Percentiles rank a stretch among this genome's conserved stretches.
Conservation (phyloP, 805 yeast genomes). For the Clavispora santaluciae region DNA sequence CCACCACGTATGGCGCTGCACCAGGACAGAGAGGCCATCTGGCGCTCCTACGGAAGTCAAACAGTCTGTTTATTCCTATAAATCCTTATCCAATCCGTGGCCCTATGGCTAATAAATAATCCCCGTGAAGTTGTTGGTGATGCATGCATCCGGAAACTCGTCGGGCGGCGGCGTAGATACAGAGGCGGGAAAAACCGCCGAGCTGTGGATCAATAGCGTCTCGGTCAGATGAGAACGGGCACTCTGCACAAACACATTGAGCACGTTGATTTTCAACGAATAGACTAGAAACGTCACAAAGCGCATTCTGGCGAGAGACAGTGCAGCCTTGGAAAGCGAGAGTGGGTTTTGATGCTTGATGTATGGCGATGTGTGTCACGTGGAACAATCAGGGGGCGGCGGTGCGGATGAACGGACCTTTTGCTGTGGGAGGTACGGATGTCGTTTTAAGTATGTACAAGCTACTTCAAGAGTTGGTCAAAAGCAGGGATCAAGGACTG, state of each 20-base stretch:
- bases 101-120: slow-evolving; percentile 4
- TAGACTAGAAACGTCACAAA: slow-evolving; percentile 29
- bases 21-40: no score
- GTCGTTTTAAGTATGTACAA: slow-evolving; percentile 7
- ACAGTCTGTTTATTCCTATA: background rate
- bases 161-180: slow-evolving; percentile 22
- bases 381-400: background rate
- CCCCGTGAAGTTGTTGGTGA: slow-evolving; percentile 28
- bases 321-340: no score
- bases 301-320: slow-evolving; percentile 21
- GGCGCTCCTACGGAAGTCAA: no score
- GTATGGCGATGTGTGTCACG: background rate
- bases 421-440: background rate
- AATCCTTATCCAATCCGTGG: background rate
- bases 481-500: slow-evolving; percentile 96
- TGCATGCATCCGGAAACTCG: slow-evolving; percentile 21
- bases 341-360: no score
- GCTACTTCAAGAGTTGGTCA: slow-evolving; percentile 56
- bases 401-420: background rate
- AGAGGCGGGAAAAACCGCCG: slow-evolving; percentile 24
- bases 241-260: slow-evolving; percentile 30
- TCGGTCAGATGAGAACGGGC: slow-evolving; percentile 30
- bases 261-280: slow-evolving; percentile 32
- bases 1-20: no score
- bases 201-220: slow-evolving; percentile 13